Evolutionary conservation across 2,329 filamentous ascomycete species (phyloP), one percentile per base, ranked within the genome.

Genomic region (Hymenotorrendiella dingleyae): DNA sequence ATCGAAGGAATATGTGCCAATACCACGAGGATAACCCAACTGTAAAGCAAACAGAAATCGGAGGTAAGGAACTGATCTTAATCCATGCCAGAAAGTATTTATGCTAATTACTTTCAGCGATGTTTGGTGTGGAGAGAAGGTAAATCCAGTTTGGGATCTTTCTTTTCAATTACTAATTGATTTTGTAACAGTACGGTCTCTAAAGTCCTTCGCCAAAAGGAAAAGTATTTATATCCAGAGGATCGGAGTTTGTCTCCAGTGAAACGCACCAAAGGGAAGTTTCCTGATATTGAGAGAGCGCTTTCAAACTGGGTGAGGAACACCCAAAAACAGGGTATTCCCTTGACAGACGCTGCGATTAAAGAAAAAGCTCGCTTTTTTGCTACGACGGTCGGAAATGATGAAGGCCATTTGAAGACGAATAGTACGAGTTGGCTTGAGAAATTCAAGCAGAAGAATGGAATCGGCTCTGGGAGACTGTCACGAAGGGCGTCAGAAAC

Each of bases 71-170:
- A 23, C 40, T 26, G 8, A 35, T n/a, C 9, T 8, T 11, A 34
- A 20, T 37, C 27, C 11, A 40, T 30, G 46, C 16, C 29, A 38
- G 32, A 11, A 23, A 36, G 36, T 38, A 14, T n/a, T 19, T 34
- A 42, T 30, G 38, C 54, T 61, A 52, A 63, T 66, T 70, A 50
- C 36, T 30, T 42, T 24, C 54, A 86, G 84, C 83, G 46, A 81
- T 89, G 62, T 98, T 98, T 67, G 91, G 90, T 26, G 93, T 98
- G 40, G 93, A 98, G 69, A 74, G 93, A 83, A 97, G 93, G 93
- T 97, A 81, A 45, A 28, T 30, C 38, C 16, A 24, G n/a, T 26
- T 20, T 29, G 34, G 30, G 14, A 28, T 20, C 30, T 37, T 36
- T 10, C 20, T 45, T 40, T 36, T 40, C 20, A 46, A 41, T 49